Conservation (phyloP, 257 asterid species). For the Solanum bukasovii region DNA sequence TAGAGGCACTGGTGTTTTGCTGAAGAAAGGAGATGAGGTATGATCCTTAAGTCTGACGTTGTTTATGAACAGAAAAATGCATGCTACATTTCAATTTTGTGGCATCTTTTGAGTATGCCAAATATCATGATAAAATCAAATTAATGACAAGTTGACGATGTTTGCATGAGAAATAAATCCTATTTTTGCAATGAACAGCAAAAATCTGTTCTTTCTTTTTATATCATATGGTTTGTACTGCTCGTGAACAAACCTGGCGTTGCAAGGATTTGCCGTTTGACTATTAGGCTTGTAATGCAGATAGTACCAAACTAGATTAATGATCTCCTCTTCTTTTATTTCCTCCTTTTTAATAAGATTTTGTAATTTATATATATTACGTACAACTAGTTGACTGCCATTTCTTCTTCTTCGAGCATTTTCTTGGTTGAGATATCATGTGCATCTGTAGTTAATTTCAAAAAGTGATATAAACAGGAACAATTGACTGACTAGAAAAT, state of each 20-base stretch:
- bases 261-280: background rate
- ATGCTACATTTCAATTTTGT: background rate
- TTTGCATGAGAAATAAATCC: background rate
- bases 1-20: slow-evolving; percentile 46
- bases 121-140: background rate
- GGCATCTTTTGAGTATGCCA: background rate
- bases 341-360: background rate
- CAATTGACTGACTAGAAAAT: background rate
- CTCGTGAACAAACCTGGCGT: background rate
- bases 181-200: background rate
- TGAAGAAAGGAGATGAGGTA: slow-evolving; percentile 97
- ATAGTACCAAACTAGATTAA: background rate
- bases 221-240: background rate
- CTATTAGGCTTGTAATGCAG: background rate
- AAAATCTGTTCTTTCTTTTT: background rate
- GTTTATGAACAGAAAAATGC: background rate
- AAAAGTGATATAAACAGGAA: background rate
- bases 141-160: background rate
- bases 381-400: background rate
- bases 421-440: background rate
- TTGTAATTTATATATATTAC: background rate
- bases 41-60: background rate
- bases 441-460: background rate
- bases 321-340: background rate
- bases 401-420: background rate